Evolutionary conservation across 768 basidiomycete genomes (phyloP).

Genomic region (Neoboletus brunneissimus): DNA sequence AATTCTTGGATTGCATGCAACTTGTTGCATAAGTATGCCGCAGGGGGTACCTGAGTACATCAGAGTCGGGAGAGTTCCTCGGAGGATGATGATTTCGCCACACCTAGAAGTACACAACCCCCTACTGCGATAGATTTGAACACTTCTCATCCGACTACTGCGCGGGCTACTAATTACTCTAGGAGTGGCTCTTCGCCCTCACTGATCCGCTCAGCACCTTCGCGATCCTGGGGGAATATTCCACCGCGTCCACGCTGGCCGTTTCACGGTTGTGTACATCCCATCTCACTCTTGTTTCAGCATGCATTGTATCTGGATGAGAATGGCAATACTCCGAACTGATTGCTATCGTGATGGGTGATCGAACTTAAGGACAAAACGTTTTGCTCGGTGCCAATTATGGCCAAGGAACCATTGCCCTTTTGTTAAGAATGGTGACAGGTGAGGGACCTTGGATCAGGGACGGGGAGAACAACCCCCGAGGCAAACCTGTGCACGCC

Average conservation of each 20-base stretch:
- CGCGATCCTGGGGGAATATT: neutral
- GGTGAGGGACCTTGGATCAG: neutral
- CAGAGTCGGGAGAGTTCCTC: neutral
- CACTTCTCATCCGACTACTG: neutral
- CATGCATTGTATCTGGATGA: neutral
- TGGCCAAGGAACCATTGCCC: neutral
- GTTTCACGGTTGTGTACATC: neutral
- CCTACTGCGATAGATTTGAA: neutral
- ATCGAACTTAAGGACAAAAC: neutral
- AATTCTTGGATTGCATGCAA: no score
- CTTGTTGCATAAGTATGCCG: neutral
- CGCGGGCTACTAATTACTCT: neutral
- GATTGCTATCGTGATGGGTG: neutral
- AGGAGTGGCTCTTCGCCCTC: neutral
- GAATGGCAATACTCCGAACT: neutral
- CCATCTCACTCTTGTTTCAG: neutral
- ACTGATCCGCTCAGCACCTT: neutral
- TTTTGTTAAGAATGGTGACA: neutral
- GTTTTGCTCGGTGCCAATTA: neutral
- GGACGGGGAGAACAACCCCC: neutral
- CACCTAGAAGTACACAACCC: neutral
- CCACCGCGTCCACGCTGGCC: neutral
- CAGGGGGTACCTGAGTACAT: neutral
- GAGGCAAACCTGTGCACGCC: neutral
- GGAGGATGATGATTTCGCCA: slow-evolving; percentile 13